A percentile compares a stretch with the other conserved stretches of the same genome.
Evolutionary conservation across 2,329 filamentous ascomycete genomes (phyloP).

Genomic region (Epichloe glyceriae): DNA sequence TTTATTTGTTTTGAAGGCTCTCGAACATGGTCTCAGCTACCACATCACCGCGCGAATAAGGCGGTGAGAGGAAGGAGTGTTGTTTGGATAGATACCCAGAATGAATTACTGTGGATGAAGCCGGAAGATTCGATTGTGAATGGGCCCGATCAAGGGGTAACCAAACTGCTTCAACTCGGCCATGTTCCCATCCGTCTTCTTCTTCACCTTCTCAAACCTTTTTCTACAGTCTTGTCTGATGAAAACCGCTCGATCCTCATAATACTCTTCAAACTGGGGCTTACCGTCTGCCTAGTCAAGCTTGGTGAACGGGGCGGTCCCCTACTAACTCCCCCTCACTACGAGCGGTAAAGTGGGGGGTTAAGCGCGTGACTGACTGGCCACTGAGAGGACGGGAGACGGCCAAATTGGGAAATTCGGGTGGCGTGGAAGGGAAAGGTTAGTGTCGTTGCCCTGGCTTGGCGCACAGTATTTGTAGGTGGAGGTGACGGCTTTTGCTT

Average conservation of each 20-base stretch:
- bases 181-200: constrained; percentile 10
- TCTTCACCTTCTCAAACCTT: constrained; percentile 15
- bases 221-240: constrained; percentile 21
- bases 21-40: background rate
- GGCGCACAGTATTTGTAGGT: no score
- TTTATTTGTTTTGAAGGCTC: background rate
- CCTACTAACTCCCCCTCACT: no score
- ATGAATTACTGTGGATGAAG: background rate
- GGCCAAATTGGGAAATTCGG: constrained; percentile 19
- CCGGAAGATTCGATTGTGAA: no score
- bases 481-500: no score
- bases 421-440: background rate
- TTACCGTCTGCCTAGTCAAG: constrained; percentile 15
- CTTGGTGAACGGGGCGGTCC: no score
- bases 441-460: background rate
- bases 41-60: background rate
- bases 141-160: no score
- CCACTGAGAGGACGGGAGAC: background rate
- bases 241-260: constrained; percentile 17
- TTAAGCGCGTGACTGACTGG: no score
- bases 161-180: constrained; percentile 6
- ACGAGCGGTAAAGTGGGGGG: no score
- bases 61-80: background rate
- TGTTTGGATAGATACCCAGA: constrained; percentile 5
- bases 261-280: constrained; percentile 24